Conservation (phyloP, 441 rosid species). For the Theobroma grandiflorum region DNA sequence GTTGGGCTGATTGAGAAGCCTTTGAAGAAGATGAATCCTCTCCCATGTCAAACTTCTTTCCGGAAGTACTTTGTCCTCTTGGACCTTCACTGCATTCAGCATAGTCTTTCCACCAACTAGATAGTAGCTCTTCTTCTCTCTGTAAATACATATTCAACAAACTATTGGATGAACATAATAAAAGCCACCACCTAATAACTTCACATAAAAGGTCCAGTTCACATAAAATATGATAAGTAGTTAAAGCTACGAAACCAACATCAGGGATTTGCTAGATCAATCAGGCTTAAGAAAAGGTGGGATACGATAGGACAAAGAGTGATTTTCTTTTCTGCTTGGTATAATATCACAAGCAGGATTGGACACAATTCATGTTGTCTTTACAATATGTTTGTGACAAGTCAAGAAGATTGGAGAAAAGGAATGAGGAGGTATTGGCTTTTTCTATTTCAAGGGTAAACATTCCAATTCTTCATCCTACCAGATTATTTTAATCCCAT, state of each 20-base stretch:
- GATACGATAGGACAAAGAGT: background rate
- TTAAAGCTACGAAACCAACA: background rate
- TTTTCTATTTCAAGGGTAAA: background rate
- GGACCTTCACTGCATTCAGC: conserved; percentile 99
- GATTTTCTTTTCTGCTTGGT: background rate
- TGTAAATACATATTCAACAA: conserved; percentile 37
- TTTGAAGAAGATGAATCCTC: conserved; percentile 41
- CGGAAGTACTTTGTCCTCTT: conserved; percentile 41
- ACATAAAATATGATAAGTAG: background rate
- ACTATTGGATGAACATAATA: conserved; percentile 16
- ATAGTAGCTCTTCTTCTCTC: conserved; percentile 95
- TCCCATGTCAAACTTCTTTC: conserved; percentile 41
- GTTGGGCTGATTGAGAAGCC: conserved; percentile 43
- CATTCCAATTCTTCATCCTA: conserved; percentile 10
- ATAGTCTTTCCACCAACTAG: conserved; percentile 97
- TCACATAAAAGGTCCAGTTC: background rate
- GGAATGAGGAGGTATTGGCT: background rate
- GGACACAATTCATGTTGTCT: background rate
- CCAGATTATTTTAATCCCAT: conserved; percentile 5
- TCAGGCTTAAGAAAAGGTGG: background rate
- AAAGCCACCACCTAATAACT: conserved; percentile 1
- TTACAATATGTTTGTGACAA: background rate
- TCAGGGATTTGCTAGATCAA: background rate
- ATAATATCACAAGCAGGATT: conserved; percentile 2
- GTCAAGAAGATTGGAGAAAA: background rate